Evolutionary conservation across 1,284 basidiomycete genomes (phyloP), one percentile per base, ranked within the genome.

Genomic region (Ustilago hordei): DNA sequence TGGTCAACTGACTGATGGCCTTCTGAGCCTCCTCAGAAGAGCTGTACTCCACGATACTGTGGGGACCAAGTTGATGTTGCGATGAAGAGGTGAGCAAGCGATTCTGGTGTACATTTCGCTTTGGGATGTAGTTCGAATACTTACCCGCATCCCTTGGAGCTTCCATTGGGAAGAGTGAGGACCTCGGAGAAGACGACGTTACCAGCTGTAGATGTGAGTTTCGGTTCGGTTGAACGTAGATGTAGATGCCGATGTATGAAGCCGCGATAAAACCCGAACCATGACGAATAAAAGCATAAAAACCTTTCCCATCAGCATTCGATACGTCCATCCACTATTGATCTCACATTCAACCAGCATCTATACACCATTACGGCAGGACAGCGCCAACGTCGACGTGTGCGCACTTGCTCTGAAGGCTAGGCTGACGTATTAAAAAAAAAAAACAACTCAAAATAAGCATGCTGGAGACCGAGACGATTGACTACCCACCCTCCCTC

Each of bases 111-210:
- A 6, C 13, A 41, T 17, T 15, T 19, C n/a, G 11, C 17, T 45
- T n/a, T 45, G 2, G 13, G n/a, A 41, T n/a, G 23, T 34, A 15
- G 28, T 19, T 11, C 35, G 19, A 9, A 28, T 2, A 72, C 69
- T 47, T 72, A 81, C 80, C 81, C 81, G 91, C 96, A 98, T 86
- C 95, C 96, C 87, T 98, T 99, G 54, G 95, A 97, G 75, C 95
- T 91, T 64, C 96, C 96, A 45, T 93, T 95, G 9, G 96, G 96
- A 9, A 96, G 96, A 79, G 95, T 89, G 84, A 99, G 91, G 78
- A 99, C 95, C 91, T 99, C 96, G 89, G 96, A 93, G 90, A 98
- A 98, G 87, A 96, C 92, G 86, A 98, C 95, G 89, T 95, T 78
- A n/a, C 84, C 84, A 63, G 81, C 84, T 84, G 78, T 66, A 52